Percentiles rank a stretch among this genome's conserved stretches.
Conservation (phyloP, 345 rosid species). For the Camelina neglecta region DNA sequence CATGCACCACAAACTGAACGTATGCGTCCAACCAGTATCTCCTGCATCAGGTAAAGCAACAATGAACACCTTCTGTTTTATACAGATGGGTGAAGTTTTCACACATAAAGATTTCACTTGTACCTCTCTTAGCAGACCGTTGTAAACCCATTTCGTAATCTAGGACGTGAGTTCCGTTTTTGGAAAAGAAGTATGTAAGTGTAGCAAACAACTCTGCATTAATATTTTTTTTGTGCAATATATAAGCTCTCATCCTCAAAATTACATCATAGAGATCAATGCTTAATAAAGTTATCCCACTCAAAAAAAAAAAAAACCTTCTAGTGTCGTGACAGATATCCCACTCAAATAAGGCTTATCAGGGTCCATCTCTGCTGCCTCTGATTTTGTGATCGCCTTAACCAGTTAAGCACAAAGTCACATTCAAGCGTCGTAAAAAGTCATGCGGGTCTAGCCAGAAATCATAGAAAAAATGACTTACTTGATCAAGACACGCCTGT, state of each 20-base stretch:
- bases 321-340: slow-evolving; percentile 69
- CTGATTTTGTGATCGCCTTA: slow-evolving; percentile 82
- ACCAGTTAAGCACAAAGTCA: slow-evolving; percentile 36
- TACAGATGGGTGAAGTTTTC: slow-evolving; percentile 7
- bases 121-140: slow-evolving; percentile 64
- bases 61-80: slow-evolving; percentile 31
- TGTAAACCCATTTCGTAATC: slow-evolving; percentile 88
- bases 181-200: slow-evolving; percentile 89
- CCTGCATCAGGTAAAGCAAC: slow-evolving; percentile 51
- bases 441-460: slow-evolving; percentile 16
- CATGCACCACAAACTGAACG: slow-evolving; percentile 93
- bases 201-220: slow-evolving; percentile 70
- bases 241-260: slow-evolving; percentile 17
- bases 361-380: slow-evolving; percentile 65
- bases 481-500: slow-evolving; percentile 85
- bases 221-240: slow-evolving; percentile 26
- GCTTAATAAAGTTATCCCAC: background rate
- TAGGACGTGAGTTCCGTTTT: slow-evolving; percentile 65
- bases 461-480: slow-evolving; percentile 35
- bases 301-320: slow-evolving; percentile 57
- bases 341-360: slow-evolving; percentile 80
- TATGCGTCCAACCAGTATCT: slow-evolving; percentile 61
- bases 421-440: slow-evolving; percentile 11
- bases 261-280: slow-evolving; percentile 27
- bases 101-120: slow-evolving; percentile 44